Evolutionary conservation across 2,329 filamentous ascomycete species (phyloP).

Genomic region (Scedosporium minutisporum): DNA sequence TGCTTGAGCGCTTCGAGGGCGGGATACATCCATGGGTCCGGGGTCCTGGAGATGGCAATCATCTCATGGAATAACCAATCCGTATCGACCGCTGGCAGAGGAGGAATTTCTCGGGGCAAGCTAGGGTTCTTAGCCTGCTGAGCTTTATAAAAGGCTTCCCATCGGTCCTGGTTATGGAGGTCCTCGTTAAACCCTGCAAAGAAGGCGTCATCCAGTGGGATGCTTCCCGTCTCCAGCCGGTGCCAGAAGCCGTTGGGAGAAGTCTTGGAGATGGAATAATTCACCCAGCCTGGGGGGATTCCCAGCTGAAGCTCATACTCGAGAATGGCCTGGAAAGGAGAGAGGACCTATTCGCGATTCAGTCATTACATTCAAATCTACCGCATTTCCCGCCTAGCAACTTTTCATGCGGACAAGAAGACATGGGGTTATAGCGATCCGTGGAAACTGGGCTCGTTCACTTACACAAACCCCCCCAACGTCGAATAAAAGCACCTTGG

Average conservation of each 20-base stretch:
- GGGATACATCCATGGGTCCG: conserved; percentile 83
- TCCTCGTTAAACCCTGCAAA: conserved; percentile 69
- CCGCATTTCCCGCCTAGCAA: too few relatives aligned
- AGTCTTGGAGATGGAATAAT: conserved; percentile 74
- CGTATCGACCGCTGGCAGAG: conserved; percentile 64
- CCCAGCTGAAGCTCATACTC: conserved; percentile 71
- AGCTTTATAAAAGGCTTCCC: conserved; percentile 53
- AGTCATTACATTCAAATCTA: not conserved
- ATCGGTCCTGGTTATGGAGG: conserved; percentile 55
- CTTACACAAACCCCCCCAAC: conserved; percentile 95
- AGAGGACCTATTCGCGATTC: conserved; percentile 57
- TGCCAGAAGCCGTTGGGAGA: conserved; percentile 81
- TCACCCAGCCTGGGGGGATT: conserved; percentile 84
- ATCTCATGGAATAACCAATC: conserved; percentile 81
- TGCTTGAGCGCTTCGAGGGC: conserved; percentile 61
- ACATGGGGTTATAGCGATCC: too few relatives aligned
- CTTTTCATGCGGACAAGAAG: too few relatives aligned
- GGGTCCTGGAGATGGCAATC: conserved; percentile 63
- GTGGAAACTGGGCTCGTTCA: conserved; percentile 16
- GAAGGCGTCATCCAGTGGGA: conserved; percentile 64
- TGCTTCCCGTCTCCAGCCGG: conserved; percentile 72
- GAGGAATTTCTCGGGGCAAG: conserved; percentile 37
- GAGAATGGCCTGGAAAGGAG: conserved; percentile 85
- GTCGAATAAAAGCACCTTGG: conserved; percentile 80
- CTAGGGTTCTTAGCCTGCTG: conserved; percentile 31